Base-by-base conservation (phyloP, 1,284 basidiomycete species). In the Ceratobasidium sp. region DNA sequence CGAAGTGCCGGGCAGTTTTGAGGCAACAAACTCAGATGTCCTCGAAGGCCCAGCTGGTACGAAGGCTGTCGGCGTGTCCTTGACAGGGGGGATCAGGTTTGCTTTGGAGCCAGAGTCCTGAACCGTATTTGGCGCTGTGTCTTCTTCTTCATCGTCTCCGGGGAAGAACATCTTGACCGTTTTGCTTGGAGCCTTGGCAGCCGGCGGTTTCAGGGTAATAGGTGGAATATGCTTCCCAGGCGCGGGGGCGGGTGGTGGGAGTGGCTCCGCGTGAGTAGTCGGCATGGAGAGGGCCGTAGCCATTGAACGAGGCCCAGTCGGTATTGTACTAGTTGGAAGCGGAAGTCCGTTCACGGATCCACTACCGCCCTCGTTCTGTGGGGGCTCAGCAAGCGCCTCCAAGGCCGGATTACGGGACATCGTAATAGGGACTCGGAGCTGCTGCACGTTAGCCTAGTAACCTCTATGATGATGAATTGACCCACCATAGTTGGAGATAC, bases 151-250 rank as follows among this genome's bases (percentile, higher is more conserved):
- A 18, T 79, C 79, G 23, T 79, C 78, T 11, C 72, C 77, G n/a
- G 79, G 78, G 72, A 80, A 80, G 66, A 79, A 80, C 69, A 76
- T 76, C 69, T 78, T 77, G 46, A 80, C 74, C 12, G 74, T 64
- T 46, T 59, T 70, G 67, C 56, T 72, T 42, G 56, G 67, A n/a
- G 67, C 71, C 62, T 74, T 71, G 23, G 49, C 72, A 14, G 64
- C 46, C 38, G 40, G 46, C n/a, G 59, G 63, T 25, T 61, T 62
- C 18, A 69, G 18, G n/a, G 69, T 53, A 23, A 64, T 59, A 9
- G 44, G 62, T 49, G 64, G 40, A 18, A 54, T 67, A 12, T 44
- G 70, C 28, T 66, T 67, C 11, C 25, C 30, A 23, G 36, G 36
- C 36, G 64, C 7, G 36, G 72, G 53, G 18, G 59, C 25, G 18